phyloP scores from a whole-genome alignment of 2,329 filamentous ascomycete species.

The Fusarium sp. region DNA sequence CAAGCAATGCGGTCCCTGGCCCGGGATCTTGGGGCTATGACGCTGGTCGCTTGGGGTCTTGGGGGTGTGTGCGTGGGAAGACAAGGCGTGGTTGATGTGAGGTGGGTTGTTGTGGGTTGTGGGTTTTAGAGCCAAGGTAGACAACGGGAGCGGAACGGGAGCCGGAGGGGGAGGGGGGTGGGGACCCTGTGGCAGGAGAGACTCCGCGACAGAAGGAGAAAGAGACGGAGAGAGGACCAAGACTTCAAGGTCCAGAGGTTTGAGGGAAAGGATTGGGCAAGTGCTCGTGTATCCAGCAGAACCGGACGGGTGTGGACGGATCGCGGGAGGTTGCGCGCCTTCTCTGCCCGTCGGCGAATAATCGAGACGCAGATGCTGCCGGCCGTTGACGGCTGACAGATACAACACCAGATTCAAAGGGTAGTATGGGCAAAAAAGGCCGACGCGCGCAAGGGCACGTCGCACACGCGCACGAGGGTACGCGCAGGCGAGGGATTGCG shows the following conservation, averaged over 20 bases:
- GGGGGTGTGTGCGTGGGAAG: constrained; percentile 46
- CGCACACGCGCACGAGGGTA: constrained; percentile 43
- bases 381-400: constrained; percentile 32
- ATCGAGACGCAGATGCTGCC: constrained; percentile 30
- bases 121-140: constrained; percentile 30
- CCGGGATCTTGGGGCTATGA: constrained; percentile 64
- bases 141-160: constrained; percentile 38
- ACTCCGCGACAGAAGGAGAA: constrained; percentile 14
- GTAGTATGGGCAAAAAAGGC: constrained; percentile 1
- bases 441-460: constrained; percentile 38
- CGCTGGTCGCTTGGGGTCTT: constrained; percentile 48
- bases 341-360: constrained; percentile 5
- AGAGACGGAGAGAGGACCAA: constrained; percentile 16
- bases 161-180: constrained; percentile 47
- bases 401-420: constrained; percentile 29
- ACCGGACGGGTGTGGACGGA: constrained; percentile 39
- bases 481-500: constrained; percentile 41
- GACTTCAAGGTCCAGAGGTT: constrained; percentile 30
- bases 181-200: constrained; percentile 33
- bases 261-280: constrained; percentile 26
- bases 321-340: constrained; percentile 36
- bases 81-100: constrained; percentile 42
- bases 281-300: constrained; percentile 30
- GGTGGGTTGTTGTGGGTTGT: constrained; percentile 30
- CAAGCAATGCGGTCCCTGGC: constrained; percentile 53